Base-by-base conservation (phyloP, 2,329 filamentous ascomycete species). In the Aspergillus melleus region DNA sequence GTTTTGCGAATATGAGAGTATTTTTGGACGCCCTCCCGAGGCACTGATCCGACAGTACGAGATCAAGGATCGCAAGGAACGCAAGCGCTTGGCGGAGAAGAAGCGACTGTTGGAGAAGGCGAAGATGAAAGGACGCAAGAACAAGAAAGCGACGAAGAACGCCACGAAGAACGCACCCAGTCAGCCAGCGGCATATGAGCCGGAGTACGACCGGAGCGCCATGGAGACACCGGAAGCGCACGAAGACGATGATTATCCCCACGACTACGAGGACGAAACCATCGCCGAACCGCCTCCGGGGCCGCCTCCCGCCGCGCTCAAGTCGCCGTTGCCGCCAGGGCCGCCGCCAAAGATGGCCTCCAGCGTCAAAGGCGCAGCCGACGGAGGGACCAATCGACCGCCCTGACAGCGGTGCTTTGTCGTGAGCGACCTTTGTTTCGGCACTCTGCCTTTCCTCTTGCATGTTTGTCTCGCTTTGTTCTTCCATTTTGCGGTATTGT, bases 1-100 rank as follows among this genome's bases (percentile, higher is more conserved):
- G 71, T 98, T 98, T 74, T 99, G 95, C 80, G 95, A 99, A 76
- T 99, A 97, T 72, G 94, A 98, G 77, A 87, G 87, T 55, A 97
- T 99, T 53, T 98, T 96, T 73, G 94, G 94, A n/a, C 84, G 84
- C 55, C 90, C 90, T 2, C 95, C 95, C 0, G 84, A 86, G 68
- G 92, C 92, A 53, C 79, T 99, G 57, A 96, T 98, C 64, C 86
- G 91, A 46, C 88, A 92, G 63, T 99, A 98, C 72, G 95, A 99
- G 77, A 90, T 94, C 73, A 97, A 96, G 75, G 95, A 97, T 72
- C 88, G 92, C 39, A 89, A 90, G 61, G 88, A 91, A 72, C 88
- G 92, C 52, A 91, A 91, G 69, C 87, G 93, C 64, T 83, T 94
- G 66, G 91, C 90, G n/a, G 92, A 97, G 75, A 90, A 94, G 70